These are phyloP conservation scores for Blakeslea trispora DNA, from an alignment of 371 early-diverging fungal genomes.

Conservation along the genomic window DNA sequence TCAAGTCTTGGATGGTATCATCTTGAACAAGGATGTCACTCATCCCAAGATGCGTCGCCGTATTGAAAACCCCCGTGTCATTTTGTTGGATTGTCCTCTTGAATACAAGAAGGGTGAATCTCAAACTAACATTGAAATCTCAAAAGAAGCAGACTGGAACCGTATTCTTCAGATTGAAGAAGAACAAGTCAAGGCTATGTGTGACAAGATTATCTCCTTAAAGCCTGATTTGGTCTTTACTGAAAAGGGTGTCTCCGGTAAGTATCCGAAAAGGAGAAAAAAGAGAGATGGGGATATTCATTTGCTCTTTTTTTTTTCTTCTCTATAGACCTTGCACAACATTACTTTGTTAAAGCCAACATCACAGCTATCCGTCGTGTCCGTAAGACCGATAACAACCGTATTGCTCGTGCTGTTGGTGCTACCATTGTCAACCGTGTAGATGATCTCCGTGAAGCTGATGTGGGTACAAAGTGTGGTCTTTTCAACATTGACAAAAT, in stretches of 20 bases:
- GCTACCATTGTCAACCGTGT: conserved; percentile 98
- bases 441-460: conserved; percentile 95
- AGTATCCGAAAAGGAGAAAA: conserved; percentile 7
- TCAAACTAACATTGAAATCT: conserved; percentile 98
- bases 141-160: conserved; percentile 96
- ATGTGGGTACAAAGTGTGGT: conserved; percentile 96
- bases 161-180: conserved; percentile 99
- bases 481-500: conserved; percentile 97
- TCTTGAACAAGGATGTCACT: conserved; percentile 99
- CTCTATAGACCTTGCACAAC: conserved; percentile 91
- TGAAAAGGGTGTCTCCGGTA: conserved; percentile 99
- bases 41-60: conserved; percentile 99
- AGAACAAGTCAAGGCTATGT: conserved; percentile 97
- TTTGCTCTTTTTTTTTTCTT: not conserved
- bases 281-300: not conserved
- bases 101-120: conserved; percentile 99
- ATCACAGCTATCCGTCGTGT: conserved; percentile 99
- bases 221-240: conserved; percentile 99
- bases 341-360: conserved; percentile 96
- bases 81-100: conserved; percentile 98
- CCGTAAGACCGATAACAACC: conserved; percentile 98
- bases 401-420: conserved; percentile 98
- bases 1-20: conserved; percentile 97
- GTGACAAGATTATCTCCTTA: conserved; percentile 92
- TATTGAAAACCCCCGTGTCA: conserved; percentile 98